Conservation (phyloP, 768 basidiomycete genomes). For the Rubroboletus pulcherrimus region DNA sequence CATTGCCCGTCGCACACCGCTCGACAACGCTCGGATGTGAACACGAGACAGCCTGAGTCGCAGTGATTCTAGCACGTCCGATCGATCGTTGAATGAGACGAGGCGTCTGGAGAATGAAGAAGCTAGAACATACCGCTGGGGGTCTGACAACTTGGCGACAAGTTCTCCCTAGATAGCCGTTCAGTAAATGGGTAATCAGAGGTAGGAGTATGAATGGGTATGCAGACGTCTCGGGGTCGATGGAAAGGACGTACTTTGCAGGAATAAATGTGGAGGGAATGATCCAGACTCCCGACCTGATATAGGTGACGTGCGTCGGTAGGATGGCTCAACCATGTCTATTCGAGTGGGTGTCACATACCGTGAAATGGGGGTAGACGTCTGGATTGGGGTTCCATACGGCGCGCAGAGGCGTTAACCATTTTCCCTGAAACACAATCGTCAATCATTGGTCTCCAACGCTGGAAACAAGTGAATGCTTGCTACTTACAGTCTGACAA, state of each 20-base stretch:
- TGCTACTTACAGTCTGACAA: slow-evolving; percentile 67
- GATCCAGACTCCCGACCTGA: slow-evolving; percentile 77
- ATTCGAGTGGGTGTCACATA: slow-evolving; percentile 31
- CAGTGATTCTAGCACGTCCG: slow-evolving; percentile 53
- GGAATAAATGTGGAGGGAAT: slow-evolving; percentile 70
- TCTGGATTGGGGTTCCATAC: slow-evolving; percentile 79
- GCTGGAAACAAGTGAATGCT: neutral
- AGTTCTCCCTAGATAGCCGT: slow-evolving; percentile 55
- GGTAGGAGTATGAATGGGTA: neutral
- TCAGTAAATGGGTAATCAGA: neutral
- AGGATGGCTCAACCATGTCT: neutral
- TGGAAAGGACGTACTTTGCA: slow-evolving; percentile 48
- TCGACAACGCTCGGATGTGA: slow-evolving; percentile 76
- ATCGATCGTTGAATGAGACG: neutral
- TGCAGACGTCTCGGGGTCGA: neutral
- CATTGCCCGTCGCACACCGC: slow-evolving; percentile 75
- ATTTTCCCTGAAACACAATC: slow-evolving; percentile 55
- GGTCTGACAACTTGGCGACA: slow-evolving; percentile 59
- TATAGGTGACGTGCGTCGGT: neutral
- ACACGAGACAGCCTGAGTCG: slow-evolving; percentile 87
- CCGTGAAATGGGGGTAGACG: slow-evolving; percentile 80
- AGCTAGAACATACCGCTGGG: slow-evolving; percentile 40
- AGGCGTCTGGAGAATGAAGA: neutral
- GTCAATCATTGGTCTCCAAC: neutral
- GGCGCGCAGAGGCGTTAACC: slow-evolving; percentile 74